Conservation (phyloP, 2,329 filamentous ascomycete genomes). For the Colletotrichum agaves region DNA sequence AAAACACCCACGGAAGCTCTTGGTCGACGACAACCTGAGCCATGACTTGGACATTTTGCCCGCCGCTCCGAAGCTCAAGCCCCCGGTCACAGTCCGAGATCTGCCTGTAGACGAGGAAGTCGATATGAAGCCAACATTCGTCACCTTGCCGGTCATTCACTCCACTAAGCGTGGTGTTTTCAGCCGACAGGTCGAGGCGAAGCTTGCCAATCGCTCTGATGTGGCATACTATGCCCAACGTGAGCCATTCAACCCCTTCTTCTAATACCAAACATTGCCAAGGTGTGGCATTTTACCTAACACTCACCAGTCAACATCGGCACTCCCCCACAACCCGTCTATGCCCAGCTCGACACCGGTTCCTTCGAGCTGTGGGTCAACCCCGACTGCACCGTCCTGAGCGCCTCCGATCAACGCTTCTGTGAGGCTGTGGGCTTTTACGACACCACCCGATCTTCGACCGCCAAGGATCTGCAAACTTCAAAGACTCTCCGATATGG, state of each 20-base stretch:
- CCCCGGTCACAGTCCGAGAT: constrained; percentile 11
- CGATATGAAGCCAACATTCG: constrained; percentile 35
- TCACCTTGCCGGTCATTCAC: constrained; percentile 46
- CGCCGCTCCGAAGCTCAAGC: neutral
- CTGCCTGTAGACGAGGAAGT: constrained; percentile 31
- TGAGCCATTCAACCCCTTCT: constrained; percentile 41
- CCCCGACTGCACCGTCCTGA: constrained; percentile 62
- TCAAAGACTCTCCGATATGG: constrained; percentile 59
- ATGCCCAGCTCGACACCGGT: constrained; percentile 67
- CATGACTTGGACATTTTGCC: constrained; percentile 18
- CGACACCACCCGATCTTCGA: constrained; percentile 54
- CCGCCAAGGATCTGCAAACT: constrained; percentile 46
- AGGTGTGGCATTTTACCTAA: neutral
- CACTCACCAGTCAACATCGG: constrained; percentile 56
- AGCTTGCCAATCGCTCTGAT: constrained; percentile 62
- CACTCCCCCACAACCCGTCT: constrained; percentile 63
- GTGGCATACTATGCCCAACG: constrained; percentile 64
- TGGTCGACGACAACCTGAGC: constrained; percentile 15
- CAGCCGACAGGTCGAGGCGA: constrained; percentile 55
- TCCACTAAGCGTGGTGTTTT: constrained; percentile 47
- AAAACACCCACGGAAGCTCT: constrained; percentile 16
- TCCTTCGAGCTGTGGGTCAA: constrained; percentile 74
- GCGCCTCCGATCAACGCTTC: constrained; percentile 53
- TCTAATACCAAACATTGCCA: neutral
- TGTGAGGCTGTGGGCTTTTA: constrained; percentile 59